phyloP scores from a whole-genome alignment of 2,329 filamentous ascomycete genomes.

The Diaporthe australafricana region DNA sequence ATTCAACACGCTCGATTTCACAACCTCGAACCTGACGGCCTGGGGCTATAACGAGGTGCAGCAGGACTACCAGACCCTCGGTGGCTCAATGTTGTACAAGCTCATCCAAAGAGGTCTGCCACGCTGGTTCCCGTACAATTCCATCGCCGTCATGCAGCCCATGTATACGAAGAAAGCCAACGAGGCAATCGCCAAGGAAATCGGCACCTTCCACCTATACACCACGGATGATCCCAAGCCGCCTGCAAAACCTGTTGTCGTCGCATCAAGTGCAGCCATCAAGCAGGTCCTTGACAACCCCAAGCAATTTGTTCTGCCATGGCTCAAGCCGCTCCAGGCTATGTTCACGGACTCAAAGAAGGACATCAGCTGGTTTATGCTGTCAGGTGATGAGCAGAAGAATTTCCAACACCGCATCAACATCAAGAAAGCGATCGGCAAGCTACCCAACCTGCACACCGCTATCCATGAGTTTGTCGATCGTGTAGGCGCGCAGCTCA shows the following conservation, averaged over 20 bases:
- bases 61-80: constrained; percentile 26
- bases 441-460: constrained; percentile 42
- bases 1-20: constrained; percentile 73
- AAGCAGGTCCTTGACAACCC: constrained; percentile 39
- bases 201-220: constrained; percentile 51
- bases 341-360: constrained; percentile 50
- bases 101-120: constrained; percentile 27
- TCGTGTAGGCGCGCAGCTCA: constrained; percentile 51
- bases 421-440: constrained; percentile 47
- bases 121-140: constrained; percentile 28
- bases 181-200: constrained; percentile 50
- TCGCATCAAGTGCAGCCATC: constrained; percentile 8
- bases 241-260: constrained; percentile 45
- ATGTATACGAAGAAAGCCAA: constrained; percentile 58
- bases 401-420: constrained; percentile 48
- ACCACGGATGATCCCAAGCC: constrained; percentile 50
- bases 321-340: constrained; percentile 46
- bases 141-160: constrained; percentile 56
- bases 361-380: constrained; percentile 53
- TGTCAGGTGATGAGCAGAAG: constrained; percentile 48
- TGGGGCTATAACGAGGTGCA: constrained; percentile 60
- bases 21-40: constrained; percentile 71
- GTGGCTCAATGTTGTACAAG: constrained; percentile 32
- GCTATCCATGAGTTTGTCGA: constrained; percentile 49
- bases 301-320: constrained; percentile 49